Conservation (phyloP, 129 eudicot species). For the Pulicaria dysenterica region DNA sequence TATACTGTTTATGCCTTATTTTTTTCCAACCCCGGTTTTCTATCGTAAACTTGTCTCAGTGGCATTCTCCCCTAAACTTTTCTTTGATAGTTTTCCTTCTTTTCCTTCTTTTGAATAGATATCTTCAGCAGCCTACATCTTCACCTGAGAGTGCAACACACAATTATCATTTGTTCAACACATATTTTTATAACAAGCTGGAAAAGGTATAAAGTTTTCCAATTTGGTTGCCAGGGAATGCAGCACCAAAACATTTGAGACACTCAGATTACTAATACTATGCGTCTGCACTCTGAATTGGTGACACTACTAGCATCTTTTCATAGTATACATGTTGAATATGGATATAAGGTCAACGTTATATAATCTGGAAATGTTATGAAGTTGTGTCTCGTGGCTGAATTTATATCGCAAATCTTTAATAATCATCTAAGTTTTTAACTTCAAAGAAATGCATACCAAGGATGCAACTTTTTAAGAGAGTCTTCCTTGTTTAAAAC, state of each 20-base stretch:
- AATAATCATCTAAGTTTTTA: not conserved
- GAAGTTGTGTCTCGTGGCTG: no score
- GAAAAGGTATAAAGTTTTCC: constrained; percentile 60
- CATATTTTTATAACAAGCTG: constrained; percentile 85
- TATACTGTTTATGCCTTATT: not conserved
- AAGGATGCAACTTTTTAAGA: not conserved
- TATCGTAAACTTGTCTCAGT: no score
- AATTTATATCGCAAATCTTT: not conserved
- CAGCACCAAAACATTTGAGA: not conserved
- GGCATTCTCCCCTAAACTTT: not conserved
- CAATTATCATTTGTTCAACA: constrained; percentile 76
- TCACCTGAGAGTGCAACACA: constrained; percentile 28
- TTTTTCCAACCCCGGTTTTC: not conserved
- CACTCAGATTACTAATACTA: not conserved
- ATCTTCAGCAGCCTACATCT: constrained; percentile 57
- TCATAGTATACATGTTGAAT: not conserved
- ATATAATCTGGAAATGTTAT: no score
- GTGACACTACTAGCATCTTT: not conserved
- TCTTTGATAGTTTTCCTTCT: not conserved
- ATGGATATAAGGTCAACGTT: not conserved
- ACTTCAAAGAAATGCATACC: not conserved
- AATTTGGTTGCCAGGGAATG: not conserved
- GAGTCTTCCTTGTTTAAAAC: not conserved
- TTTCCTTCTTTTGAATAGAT: constrained; percentile 48
- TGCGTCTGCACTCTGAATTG: not conserved